Conservation (phyloP, 164 flowering plant genomes). For the Euptelea pleiosperma region DNA sequence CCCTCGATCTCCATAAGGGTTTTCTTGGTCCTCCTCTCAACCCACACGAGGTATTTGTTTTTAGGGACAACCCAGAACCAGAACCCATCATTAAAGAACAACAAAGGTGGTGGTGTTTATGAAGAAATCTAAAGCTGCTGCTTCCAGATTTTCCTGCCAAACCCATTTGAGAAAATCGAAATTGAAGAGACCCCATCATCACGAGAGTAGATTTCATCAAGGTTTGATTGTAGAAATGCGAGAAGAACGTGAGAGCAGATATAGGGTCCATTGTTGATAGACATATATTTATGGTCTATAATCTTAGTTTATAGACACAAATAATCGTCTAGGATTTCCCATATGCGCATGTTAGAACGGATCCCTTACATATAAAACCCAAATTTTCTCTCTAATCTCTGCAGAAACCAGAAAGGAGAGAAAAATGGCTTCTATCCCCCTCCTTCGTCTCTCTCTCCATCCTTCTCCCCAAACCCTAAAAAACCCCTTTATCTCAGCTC, state of each 20-base stretch:
- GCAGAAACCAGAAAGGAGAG: neutral
- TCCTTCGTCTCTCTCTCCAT: constrained; percentile 42
- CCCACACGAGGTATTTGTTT: constrained; percentile 33
- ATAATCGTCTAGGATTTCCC: no score
- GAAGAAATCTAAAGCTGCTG: neutral
- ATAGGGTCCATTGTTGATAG: no score
- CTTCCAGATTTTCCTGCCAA: neutral
- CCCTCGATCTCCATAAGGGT: constrained; percentile 60
- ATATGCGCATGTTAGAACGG: no score
- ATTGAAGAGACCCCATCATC: constrained; percentile 11
- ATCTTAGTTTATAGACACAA: no score
- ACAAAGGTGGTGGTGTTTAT: neutral
- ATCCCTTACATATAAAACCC: no score
- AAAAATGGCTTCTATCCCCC: constrained; percentile 45
- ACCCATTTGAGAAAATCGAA: constrained; percentile 4
- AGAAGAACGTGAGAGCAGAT: no score
- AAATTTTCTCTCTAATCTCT: no score
- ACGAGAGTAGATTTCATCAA: neutral
- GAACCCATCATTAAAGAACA: neutral
- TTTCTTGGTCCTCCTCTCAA: constrained; percentile 49
- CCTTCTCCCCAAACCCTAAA: constrained; percentile 23
- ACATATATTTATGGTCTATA: no score
- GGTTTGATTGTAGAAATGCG: no score
- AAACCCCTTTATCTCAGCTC: constrained; percentile 7
- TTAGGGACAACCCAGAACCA: constrained; percentile 1